Evolutionary conservation across 2,329 filamentous ascomycete genomes (phyloP).

Genomic region (Biscogniauxia mediterranea): DNA sequence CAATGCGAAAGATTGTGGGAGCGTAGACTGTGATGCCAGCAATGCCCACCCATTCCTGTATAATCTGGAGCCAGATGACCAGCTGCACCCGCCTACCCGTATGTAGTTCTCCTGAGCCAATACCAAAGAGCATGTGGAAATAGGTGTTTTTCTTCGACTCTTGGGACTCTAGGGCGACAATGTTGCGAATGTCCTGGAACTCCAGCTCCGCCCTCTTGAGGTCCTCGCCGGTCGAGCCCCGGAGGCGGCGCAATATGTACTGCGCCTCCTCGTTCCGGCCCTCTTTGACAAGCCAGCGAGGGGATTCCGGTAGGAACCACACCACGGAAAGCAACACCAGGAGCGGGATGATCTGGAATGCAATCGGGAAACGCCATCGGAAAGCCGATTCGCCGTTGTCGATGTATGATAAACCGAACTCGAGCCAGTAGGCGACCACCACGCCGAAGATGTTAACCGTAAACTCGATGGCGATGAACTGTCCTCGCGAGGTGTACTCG

Average conservation of each 20-base stretch:
- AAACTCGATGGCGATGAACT: constrained; percentile 71
- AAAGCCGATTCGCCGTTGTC: constrained; percentile 56
- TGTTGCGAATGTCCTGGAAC: constrained; percentile 65
- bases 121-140: constrained; percentile 64
- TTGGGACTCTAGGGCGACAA: constrained; percentile 62
- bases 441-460: constrained; percentile 72
- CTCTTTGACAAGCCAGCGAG: constrained; percentile 64
- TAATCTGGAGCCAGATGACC: constrained; percentile 69
- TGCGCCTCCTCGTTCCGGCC: constrained; percentile 66
- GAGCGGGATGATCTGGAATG: constrained; percentile 67
- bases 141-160: constrained; percentile 58
- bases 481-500: constrained; percentile 64
- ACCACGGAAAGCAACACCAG: constrained; percentile 53
- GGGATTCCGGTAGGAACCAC: constrained; percentile 70
- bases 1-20: constrained; percentile 62
- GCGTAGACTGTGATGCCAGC: constrained; percentile 65
- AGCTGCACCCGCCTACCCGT: constrained; percentile 67
- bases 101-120: constrained; percentile 63
- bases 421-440: constrained; percentile 60
- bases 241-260: constrained; percentile 62
- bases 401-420: constrained; percentile 60
- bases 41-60: constrained; percentile 70
- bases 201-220: constrained; percentile 57
- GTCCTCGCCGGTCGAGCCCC: constrained; percentile 56
- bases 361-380: constrained; percentile 67